Base-by-base conservation (phyloP, 768 basidiomycete genomes). In the Auricularia heimuer region DNA sequence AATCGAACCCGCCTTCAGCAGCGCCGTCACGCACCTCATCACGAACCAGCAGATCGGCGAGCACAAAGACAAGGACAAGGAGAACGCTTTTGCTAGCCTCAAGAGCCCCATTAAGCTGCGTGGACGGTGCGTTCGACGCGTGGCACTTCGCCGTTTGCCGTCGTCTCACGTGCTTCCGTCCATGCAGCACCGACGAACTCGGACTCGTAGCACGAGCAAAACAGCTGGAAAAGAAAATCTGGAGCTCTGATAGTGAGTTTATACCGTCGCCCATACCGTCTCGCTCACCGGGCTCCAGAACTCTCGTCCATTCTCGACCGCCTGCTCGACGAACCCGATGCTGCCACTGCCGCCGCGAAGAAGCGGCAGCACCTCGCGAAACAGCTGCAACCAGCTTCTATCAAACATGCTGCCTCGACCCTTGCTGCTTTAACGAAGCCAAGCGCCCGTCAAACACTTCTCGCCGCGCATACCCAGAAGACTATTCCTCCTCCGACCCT, bases 1-100 rank as follows among this genome's bases (percentile, higher is more conserved):
- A 64, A 83, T 93, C 64, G 92, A 96, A 62, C 83, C 86, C 67
- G 97, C 97, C 80, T 95, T 98, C 75, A 92, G 90, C 36, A 85
- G 81, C 61, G 82, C 85, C 61, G 85, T 96, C 33, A 94, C 94
- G 0, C 96, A 98, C 77, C 81, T 98, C 67, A 87, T 96, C 72
- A 90, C 89, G 63, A 82, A 89, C 70, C 79, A 80, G 64, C 72
- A 77, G 39, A 67, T 75, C 60, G 63, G 68, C 34, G 75, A 78
- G 21, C 75, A 75, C 66, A 65, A 71, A 64, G 67, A 65, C 66
- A 65, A 77, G 4, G 84, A 88, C 73, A 90, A 91, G 73, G 90
- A 91, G 74, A 91, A 92, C 71, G 72, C 29, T 29, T 6, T 18
- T 18, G 56, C 16, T 18, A 7, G 70, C 16, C 77, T 85, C 33